Percentiles rank a stretch among this genome's conserved stretches.
Conservation (phyloP, 2,329 filamentous ascomycete species). For the Fusarium marasasianum region DNA sequence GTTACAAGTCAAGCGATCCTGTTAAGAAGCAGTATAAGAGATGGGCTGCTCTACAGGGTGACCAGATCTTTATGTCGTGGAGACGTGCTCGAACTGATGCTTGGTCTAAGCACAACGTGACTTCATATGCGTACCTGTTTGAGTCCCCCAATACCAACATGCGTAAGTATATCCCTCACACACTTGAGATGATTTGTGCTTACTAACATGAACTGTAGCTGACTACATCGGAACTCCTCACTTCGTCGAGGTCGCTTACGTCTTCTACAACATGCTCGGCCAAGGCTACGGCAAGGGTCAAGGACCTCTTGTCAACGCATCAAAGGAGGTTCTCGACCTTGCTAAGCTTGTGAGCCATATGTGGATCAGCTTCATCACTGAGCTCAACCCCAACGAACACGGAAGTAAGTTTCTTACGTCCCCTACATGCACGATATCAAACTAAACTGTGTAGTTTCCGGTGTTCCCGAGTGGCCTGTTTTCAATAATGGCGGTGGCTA, state of each 20-base stretch:
- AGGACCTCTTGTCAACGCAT: conserved; percentile 52
- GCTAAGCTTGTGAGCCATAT: conserved; percentile 52
- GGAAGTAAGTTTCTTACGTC: conserved; percentile 8
- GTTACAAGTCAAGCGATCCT: conserved; percentile 11
- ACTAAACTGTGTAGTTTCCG: conserved; percentile 13
- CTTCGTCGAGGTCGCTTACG: conserved; percentile 46
- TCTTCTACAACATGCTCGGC: conserved; percentile 63
- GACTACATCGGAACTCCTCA: conserved; percentile 40
- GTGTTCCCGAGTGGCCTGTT: conserved; percentile 27
- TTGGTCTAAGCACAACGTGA: conserved; percentile 58
- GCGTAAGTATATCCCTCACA: background rate
- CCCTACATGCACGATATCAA: rapidly evolving
- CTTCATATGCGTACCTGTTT: conserved; percentile 64
- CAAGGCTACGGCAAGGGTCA: conserved; percentile 41
- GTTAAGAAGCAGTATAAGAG: conserved; percentile 59
- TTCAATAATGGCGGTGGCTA: conserved; percentile 32
- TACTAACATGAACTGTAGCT: background rate
- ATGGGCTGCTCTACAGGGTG: conserved; percentile 61
- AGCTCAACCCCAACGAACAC: conserved; percentile 51
- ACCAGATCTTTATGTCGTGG: conserved; percentile 63
- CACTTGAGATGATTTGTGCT: rapidly evolving
- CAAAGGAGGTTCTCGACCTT: conserved; percentile 49
- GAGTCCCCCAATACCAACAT: conserved; percentile 46
- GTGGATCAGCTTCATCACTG: conserved; percentile 53
- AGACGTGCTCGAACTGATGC: conserved; percentile 62